Percentiles rank a stretch among this genome's conserved stretches.
These are phyloP conservation scores for Nakazawaea holstii DNA, from an alignment of 805 yeast species.

Conservation along the genomic window DNA sequence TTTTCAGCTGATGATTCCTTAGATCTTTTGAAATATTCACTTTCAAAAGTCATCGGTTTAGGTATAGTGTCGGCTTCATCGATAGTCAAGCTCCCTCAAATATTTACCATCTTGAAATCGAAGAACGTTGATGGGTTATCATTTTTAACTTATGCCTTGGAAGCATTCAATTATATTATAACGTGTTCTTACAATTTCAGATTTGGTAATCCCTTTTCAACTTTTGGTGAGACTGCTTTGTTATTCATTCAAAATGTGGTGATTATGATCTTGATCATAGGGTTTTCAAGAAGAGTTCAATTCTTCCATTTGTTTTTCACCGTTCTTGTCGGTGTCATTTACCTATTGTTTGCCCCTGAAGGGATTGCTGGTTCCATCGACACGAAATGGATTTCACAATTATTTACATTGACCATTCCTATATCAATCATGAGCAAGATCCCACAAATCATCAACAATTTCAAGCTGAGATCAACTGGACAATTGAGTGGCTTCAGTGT, in stretches of 20 bases:
- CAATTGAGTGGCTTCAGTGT: slow-evolving; percentile 32
- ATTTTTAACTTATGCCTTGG: slow-evolving; percentile 25
- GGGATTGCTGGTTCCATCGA: slow-evolving; percentile 9
- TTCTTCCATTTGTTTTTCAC: slow-evolving; percentile 4
- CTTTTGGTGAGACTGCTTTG: slow-evolving; percentile 34
- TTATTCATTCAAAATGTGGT: slow-evolving; percentile 29
- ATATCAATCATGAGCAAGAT: slow-evolving; percentile 29
- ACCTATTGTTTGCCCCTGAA: slow-evolving; percentile 7
- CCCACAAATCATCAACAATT: slow-evolving; percentile 36
- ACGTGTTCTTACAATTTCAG: slow-evolving; percentile 31
- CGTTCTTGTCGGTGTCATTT: slow-evolving; percentile 1
- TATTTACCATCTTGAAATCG: slow-evolving; percentile 25
- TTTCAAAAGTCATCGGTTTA: slow-evolving; percentile 28
- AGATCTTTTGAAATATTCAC: slow-evolving; percentile 22
- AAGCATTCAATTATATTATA: slow-evolving; percentile 27
- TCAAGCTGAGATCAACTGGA: slow-evolving; percentile 34
- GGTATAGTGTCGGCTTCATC: slow-evolving; percentile 32
- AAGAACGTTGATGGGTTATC: slow-evolving; percentile 31
- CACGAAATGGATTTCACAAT: slow-evolving; percentile 12
- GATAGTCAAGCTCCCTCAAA: slow-evolving; percentile 36
- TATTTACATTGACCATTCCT: slow-evolving; percentile 31
- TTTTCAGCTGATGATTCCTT: slow-evolving; percentile 17
- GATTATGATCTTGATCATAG: slow-evolving; percentile 24
- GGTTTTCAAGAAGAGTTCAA: slow-evolving; percentile 8
- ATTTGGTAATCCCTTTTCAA: slow-evolving; percentile 26